Percentiles rank a stretch among this genome's conserved stretches.
Conservation (phyloP, 768 basidiomycete species). For the Atractiella rhizophila region DNA sequence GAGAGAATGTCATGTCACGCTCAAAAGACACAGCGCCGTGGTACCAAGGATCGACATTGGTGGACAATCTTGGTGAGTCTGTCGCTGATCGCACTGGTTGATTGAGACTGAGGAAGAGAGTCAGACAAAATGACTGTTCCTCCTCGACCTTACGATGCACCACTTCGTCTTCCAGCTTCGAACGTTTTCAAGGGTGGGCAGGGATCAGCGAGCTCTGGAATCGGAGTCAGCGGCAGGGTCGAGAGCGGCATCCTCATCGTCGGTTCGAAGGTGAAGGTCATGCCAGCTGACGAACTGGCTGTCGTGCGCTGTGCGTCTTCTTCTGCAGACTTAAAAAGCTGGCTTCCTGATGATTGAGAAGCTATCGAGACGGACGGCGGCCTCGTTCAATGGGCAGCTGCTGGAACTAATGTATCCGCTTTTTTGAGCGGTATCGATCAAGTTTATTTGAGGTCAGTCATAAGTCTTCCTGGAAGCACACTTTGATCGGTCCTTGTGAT, state of each 20-base stretch:
- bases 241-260: conserved; percentile 75
- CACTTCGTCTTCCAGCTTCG: conserved; percentile 65
- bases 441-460: conserved; percentile 34
- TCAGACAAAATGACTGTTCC: conserved; percentile 11
- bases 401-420: conserved; percentile 69
- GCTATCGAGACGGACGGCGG: conserved; percentile 66
- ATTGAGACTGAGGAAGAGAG: no score
- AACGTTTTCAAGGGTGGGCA: conserved; percentile 90
- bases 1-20: conserved; percentile 46
- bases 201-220: conserved; percentile 37
- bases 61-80: conserved; percentile 49
- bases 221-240: conserved; percentile 55
- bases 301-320: conserved; percentile 33
- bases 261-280: conserved; percentile 57
- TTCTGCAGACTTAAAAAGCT: background rate
- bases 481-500: no score
- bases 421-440: conserved; percentile 63
- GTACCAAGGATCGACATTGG: conserved; percentile 67
- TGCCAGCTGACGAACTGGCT: conserved; percentile 78
- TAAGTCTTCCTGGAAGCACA: background rate
- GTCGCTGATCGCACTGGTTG: background rate
- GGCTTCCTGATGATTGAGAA: conserved; percentile 28
- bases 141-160: conserved; percentile 29
- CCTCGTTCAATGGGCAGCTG: conserved; percentile 57
- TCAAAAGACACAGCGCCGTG: conserved; percentile 34